These are phyloP conservation scores for Mycena rebaudengoi DNA, from an alignment of 768 basidiomycete genomes.

Conservation along the genomic window DNA sequence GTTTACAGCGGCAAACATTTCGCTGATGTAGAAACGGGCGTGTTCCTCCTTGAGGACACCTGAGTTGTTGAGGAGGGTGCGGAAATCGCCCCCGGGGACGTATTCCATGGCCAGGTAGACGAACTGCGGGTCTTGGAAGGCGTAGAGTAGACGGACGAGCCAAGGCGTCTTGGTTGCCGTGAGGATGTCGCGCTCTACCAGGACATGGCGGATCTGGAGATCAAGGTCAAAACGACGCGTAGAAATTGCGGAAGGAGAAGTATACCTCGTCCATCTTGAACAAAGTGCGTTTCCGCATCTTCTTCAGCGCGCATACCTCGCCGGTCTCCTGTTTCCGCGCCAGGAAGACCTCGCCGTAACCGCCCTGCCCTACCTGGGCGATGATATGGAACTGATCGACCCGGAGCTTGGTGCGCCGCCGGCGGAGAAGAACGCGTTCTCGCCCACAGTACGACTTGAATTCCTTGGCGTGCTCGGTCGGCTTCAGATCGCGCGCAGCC, in stretches of 20 bases:
- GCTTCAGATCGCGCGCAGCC: slow-evolving; percentile 63
- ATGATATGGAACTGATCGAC: slow-evolving; percentile 98
- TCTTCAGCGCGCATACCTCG: slow-evolving; percentile 97
- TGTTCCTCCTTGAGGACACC: slow-evolving; percentile 98
- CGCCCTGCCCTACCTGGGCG: slow-evolving; percentile 98
- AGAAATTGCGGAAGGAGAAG: background rate
- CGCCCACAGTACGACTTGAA: slow-evolving; percentile 93
- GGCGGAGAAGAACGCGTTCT: slow-evolving; percentile 91
- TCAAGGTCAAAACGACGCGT: slow-evolving; percentile 3
- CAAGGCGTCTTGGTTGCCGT: slow-evolving; percentile 98
- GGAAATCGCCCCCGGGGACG: slow-evolving; percentile 94
- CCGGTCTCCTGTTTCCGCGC: slow-evolving; percentile 95
- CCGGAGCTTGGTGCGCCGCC: slow-evolving; percentile 89
- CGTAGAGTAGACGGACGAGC: slow-evolving; percentile 94
- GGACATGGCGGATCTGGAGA: slow-evolving; percentile 91
- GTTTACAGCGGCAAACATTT: slow-evolving; percentile 95
- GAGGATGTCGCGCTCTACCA: slow-evolving; percentile 97
- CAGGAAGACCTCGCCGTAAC: slow-evolving; percentile 97
- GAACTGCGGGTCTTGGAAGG: slow-evolving; percentile 92
- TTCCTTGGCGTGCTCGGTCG: slow-evolving; percentile 73
- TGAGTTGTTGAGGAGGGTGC: slow-evolving; percentile 96
- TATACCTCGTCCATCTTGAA: slow-evolving; percentile 98
- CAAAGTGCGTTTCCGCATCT: slow-evolving; percentile 93
- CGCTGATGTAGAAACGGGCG: slow-evolving; percentile 94
- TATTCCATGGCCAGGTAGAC: slow-evolving; percentile 88